Evolutionary conservation across 805 yeast species (phyloP).

Genomic region (Metschnikowia peoriensis): DNA sequence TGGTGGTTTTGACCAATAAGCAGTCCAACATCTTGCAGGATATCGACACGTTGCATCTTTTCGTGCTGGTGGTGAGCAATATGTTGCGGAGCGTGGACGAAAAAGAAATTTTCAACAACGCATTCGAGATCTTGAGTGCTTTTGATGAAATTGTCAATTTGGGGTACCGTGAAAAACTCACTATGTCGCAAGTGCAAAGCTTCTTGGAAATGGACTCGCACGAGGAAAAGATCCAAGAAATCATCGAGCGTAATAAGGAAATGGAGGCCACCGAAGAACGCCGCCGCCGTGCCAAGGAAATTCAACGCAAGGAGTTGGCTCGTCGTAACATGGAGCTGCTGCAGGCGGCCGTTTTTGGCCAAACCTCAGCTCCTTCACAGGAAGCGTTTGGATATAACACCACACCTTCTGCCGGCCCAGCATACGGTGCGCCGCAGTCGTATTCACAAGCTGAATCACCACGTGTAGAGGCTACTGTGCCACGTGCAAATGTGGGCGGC

Average conservation of each 20-base stretch:
- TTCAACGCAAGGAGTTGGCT: conserved; percentile 75
- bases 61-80: conserved; percentile 77
- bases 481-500: conserved; percentile 35
- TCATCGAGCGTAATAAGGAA: conserved; percentile 95
- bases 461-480: conserved; percentile 13
- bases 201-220: conserved; percentile 97
- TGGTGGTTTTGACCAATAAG: conserved; percentile 86
- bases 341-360: conserved; percentile 17
- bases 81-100: conserved; percentile 73
- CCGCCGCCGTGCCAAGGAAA: conserved; percentile 89
- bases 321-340: conserved; percentile 54
- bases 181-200: conserved; percentile 77
- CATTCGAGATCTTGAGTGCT: conserved; percentile 86
- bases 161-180: conserved; percentile 87
- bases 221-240: conserved; percentile 97
- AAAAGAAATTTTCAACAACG: conserved; percentile 74
- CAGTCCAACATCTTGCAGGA: conserved; percentile 92
- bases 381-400: conserved; percentile 15
- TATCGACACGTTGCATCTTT: conserved; percentile 83
- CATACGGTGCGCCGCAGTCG: conserved; percentile 7
- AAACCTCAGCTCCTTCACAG: neutral
- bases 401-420: conserved; percentile 18
- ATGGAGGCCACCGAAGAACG: conserved; percentile 96
- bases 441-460: conserved; percentile 29
- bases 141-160: conserved; percentile 90